A percentile compares a stretch with the other conserved stretches of the same genome.
Conservation (phyloP, 371 early-diverging fungal genomes). For the Chytridium lagenaria region DNA sequence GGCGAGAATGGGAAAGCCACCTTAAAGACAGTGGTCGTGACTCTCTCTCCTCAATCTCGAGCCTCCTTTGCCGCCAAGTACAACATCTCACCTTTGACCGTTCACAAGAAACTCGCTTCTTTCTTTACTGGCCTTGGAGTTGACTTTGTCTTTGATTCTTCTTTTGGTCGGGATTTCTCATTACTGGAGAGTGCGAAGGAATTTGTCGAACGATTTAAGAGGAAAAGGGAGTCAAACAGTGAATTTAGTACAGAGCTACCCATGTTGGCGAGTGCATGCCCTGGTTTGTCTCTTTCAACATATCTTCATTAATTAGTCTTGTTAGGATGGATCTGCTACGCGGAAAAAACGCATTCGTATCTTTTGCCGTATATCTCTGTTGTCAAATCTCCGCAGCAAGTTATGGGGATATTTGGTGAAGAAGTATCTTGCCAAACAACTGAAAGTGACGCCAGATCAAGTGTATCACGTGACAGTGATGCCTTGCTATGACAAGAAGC, state of each 20-base stretch:
- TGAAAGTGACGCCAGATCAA: constrained; percentile 67
- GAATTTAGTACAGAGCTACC: constrained; percentile 57
- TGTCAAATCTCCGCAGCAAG: constrained; percentile 94
- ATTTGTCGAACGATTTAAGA: constrained; percentile 77
- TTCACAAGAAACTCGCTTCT: constrained; percentile 49
- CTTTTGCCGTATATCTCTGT: constrained; percentile 82
- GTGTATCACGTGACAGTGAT: constrained; percentile 93
- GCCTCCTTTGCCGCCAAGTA: constrained; percentile 92
- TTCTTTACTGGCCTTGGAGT: constrained; percentile 78
- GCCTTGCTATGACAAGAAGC: constrained; percentile 98
- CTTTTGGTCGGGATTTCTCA: constrained; percentile 85
- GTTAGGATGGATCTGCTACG: constrained; percentile 94
- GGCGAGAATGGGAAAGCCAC: neutral
- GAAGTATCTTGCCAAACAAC: constrained; percentile 71
- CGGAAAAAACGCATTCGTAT: constrained; percentile 95
- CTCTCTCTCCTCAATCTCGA: constrained; percentile 89
- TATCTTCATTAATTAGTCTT: neutral
- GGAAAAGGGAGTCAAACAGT: constrained; percentile 11
- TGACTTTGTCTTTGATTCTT: constrained; percentile 84
- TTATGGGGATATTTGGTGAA: constrained; percentile 93
- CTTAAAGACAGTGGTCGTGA: constrained; percentile 71
- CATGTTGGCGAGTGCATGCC: constrained; percentile 84
- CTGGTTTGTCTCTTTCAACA: constrained; percentile 44
- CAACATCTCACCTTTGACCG: constrained; percentile 56
- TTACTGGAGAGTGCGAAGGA: constrained; percentile 86